Base-by-base conservation (phyloP, 345 rosid genomes). In the Arabidopsis arenosa region DNA sequence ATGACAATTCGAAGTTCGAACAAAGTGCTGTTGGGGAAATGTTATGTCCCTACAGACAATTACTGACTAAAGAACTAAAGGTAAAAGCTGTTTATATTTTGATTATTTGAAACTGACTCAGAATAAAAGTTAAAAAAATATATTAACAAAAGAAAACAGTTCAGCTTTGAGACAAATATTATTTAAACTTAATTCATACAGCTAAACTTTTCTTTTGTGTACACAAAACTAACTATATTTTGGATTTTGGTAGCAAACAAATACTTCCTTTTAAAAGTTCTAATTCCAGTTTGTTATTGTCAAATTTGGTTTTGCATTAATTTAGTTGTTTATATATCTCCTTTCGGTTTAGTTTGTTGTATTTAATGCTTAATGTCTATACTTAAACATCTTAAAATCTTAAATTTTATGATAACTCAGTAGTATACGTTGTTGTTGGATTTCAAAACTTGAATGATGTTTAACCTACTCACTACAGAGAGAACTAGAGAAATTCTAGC, bases 11-110 rank as follows among this genome's bases (percentile, higher is more conserved):
- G 14, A 72, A 63, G 51, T 62, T n/a, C 69, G 14, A 72, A 72
- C 76, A 47, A 71, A 48, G 37, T 71, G 49, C 0, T 48, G 59
- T 48, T 60, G 11, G 8, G 49, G n/a, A 8, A 63, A 35, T 28
- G 32, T 23, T 23, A 45, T 41, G 68, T 75, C 68, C 74, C 63
- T 18, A 75, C 63, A 67, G 74, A 75, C 74, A 60, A 21, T 40
- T 58, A 41, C 79, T 60, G 79, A 40, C 54, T 26, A 30, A 44
- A 68, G 48, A 18, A 21, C 74, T 60, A 67, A 68, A 68, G 21
- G 68, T 2, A 7, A 73, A 75, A 60, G 62, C 45, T 39, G 28
- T 48, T 37, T 65, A 26, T 45, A 1, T 51, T 56, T 55, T 74
- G 33, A 74, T 66, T 74, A 12, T 74, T 3, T 39, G 4, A 48